Conservation (phyloP, 2,329 filamentous ascomycete genomes). For the Elsinoe batatas region DNA sequence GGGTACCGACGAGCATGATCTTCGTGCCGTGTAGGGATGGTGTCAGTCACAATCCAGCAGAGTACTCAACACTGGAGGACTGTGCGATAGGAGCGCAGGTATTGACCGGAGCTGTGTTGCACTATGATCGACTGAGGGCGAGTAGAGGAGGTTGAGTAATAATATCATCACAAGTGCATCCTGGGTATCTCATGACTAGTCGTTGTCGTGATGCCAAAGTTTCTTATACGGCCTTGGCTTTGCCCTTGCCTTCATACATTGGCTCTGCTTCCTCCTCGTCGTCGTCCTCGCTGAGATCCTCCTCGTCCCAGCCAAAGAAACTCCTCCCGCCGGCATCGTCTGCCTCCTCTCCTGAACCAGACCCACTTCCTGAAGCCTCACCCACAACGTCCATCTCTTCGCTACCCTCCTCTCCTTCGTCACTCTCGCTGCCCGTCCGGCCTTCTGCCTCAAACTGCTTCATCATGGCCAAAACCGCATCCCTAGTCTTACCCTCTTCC, state of each 20-base stretch:
- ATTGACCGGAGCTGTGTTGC: constrained; percentile 40
- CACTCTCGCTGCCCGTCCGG: constrained; percentile 31
- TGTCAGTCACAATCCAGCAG: constrained; percentile 38
- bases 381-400: constrained; percentile 24
- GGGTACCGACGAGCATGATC: constrained; percentile 40
- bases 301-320: constrained; percentile 69
- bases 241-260: constrained; percentile 30
- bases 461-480: constrained; percentile 63
- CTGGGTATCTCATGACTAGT: not conserved
- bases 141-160: constrained; percentile 18
- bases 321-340: constrained; percentile 32
- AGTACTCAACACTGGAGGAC: constrained; percentile 37
- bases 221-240: constrained; percentile 16
- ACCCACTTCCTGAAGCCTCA: constrained; percentile 19
- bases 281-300: constrained; percentile 37
- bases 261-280: constrained; percentile 21
- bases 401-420: constrained; percentile 33
- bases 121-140: constrained; percentile 38
- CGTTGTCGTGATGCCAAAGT: constrained; percentile 8
- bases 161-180: not conserved
- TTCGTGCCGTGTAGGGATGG: constrained; percentile 40
- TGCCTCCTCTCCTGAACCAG: constrained; percentile 28
- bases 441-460: constrained; percentile 49
- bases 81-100: constrained; percentile 41
- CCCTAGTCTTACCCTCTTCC: constrained; percentile 69